Evolutionary conservation across 2,329 filamentous ascomycete genomes (phyloP).

Genomic region (Talaromyces piceae): DNA sequence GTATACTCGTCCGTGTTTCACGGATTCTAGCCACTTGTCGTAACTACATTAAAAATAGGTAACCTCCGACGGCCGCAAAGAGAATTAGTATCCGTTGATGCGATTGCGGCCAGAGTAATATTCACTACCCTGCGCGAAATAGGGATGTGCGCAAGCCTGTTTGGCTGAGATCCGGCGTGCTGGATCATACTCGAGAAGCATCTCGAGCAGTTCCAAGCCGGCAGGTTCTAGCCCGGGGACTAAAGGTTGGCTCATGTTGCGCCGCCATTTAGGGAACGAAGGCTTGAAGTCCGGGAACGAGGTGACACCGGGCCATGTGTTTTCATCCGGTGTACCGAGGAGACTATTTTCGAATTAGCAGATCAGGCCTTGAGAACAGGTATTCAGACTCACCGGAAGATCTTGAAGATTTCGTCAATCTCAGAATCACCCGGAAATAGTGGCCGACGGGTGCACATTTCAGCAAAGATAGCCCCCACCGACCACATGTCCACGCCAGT

Average conservation of each 20-base stretch:
- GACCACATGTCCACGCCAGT: conserved; percentile 97
- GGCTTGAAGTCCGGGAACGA: conserved; percentile 90
- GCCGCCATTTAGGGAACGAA: conserved; percentile 84
- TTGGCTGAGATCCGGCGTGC: conserved; percentile 83
- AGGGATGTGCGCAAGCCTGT: conserved; percentile 74
- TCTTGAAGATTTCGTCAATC: conserved; percentile 93
- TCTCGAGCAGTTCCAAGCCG: conserved; percentile 46
- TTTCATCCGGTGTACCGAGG: conserved; percentile 75
- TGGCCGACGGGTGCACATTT: conserved; percentile 92
- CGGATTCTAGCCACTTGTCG: background rate
- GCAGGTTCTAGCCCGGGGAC: conserved; percentile 65
- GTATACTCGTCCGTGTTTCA: background rate
- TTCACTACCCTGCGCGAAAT: conserved; percentile 56
- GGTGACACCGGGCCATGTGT: conserved; percentile 83
- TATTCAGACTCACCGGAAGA: conserved; percentile 62
- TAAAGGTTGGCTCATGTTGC: conserved; percentile 55
- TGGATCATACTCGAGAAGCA: conserved; percentile 78
- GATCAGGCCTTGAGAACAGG: background rate
- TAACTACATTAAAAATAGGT: background rate
- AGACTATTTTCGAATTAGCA: conserved; percentile 40
- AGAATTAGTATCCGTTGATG: background rate
- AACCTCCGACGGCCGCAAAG: background rate
- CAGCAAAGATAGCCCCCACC: conserved; percentile 86
- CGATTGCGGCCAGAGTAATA: conserved; percentile 40
- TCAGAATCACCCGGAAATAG: conserved; percentile 89